Evolutionary conservation across 805 yeast species (phyloP).

Genomic region (Cyberlindnera amylophila): DNA sequence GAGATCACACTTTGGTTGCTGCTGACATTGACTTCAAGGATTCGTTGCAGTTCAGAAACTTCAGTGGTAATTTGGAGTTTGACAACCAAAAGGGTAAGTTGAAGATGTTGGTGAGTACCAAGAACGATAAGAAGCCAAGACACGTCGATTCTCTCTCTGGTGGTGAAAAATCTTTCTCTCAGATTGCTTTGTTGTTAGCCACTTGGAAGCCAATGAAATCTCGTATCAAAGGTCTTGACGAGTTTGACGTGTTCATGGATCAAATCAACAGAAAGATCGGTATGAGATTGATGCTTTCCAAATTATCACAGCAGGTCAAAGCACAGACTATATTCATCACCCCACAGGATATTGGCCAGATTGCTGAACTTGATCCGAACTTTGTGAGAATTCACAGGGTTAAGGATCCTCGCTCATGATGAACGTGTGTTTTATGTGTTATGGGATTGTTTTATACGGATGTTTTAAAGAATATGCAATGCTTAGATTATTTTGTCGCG

Average conservation of each 20-base stretch:
- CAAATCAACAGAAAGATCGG: slow-evolving; percentile 82
- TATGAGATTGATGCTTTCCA: slow-evolving; percentile 65
- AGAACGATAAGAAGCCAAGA: slow-evolving; percentile 53
- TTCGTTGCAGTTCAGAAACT: slow-evolving; percentile 63
- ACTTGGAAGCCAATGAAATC: slow-evolving; percentile 94
- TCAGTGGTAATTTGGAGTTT: slow-evolving; percentile 67
- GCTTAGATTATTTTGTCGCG: neutral
- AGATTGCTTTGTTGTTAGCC: slow-evolving; percentile 79
- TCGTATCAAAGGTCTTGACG: slow-evolving; percentile 86
- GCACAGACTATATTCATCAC: slow-evolving; percentile 91
- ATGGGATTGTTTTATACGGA: neutral
- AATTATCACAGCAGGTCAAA: slow-evolving; percentile 57
- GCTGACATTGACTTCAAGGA: slow-evolving; percentile 56
- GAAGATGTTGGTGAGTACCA: slow-evolving; percentile 58
- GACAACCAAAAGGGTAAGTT: slow-evolving; percentile 50
- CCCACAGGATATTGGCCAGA: slow-evolving; percentile 77
- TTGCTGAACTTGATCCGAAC: slow-evolving; percentile 57
- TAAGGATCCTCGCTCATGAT: slow-evolving; percentile 34
- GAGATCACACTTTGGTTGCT: slow-evolving; percentile 39
- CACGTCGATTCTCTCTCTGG: slow-evolving; percentile 86
- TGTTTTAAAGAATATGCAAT: neutral
- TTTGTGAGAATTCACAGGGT: slow-evolving; percentile 65
- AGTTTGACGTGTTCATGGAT: slow-evolving; percentile 97
- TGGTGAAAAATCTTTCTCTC: slow-evolving; percentile 94
- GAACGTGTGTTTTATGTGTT: neutral